A percentile compares a stretch with the other conserved stretches of the same genome.
Evolutionary conservation across 805 yeast species (phyloP).

Genomic region (Teunomyces gatunensis): DNA sequence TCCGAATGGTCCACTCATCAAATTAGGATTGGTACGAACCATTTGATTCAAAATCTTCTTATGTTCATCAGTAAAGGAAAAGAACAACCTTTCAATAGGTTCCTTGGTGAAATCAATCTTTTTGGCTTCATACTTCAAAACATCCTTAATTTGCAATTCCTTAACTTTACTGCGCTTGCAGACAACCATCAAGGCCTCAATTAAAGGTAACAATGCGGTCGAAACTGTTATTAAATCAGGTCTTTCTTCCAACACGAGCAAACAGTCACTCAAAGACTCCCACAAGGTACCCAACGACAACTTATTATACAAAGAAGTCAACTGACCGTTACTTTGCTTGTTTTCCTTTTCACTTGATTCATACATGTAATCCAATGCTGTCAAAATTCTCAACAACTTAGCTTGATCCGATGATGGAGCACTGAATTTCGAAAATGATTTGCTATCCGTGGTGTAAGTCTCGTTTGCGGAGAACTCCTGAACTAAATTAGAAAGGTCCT

Average conservation of each 20-base stretch:
- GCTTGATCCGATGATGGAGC: conserved; percentile 85
- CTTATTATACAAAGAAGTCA: conserved; percentile 61
- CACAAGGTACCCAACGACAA: conserved; percentile 77
- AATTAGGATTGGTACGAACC: conserved; percentile 86
- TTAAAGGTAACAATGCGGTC: conserved; percentile 77
- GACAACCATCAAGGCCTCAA: conserved; percentile 94
- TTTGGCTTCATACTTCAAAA: conserved; percentile 57
- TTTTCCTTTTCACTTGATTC: conserved; percentile 39
- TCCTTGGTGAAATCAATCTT: conserved; percentile 67
- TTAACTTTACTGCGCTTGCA: conserved; percentile 78
- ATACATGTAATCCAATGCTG: conserved; percentile 82
- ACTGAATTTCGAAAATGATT: conserved; percentile 64
- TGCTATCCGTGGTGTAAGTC: conserved; percentile 46
- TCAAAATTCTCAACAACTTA: conserved; percentile 76
- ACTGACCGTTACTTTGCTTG: conserved; percentile 40
- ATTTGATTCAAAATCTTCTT: conserved; percentile 83
- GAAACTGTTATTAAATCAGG: conserved; percentile 55
- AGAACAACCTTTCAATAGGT: conserved; percentile 75
- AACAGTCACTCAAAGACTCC: conserved; percentile 77
- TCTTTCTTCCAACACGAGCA: conserved; percentile 60
- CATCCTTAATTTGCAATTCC: conserved; percentile 54
- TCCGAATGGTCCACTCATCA: conserved; percentile 95
- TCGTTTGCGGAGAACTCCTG: conserved; percentile 38
- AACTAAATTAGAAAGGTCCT: conserved; percentile 52
- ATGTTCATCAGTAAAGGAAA: conserved; percentile 85